Evolutionary conservation across 371 early-diverging fungal genomes (phyloP), one percentile per base, ranked within the genome.

Genomic region (Saksenaea vasiformis): DNA sequence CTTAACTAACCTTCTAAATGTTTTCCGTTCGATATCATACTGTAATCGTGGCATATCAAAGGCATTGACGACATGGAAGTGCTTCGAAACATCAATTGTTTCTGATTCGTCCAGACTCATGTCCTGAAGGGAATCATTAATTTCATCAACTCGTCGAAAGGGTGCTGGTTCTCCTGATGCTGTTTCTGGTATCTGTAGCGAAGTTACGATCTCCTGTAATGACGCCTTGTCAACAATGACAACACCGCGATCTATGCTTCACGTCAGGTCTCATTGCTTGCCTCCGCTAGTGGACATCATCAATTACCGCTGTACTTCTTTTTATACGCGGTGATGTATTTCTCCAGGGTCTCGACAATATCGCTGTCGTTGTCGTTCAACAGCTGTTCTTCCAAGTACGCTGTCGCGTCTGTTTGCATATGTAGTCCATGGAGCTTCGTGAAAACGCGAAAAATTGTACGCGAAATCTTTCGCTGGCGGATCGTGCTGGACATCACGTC

Each of bases 11-110:
- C 70, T 72, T 3, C 76, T 65, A 75, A 95, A 95, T 14, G 73
- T 68, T 67, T 90, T 88, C 35, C 82, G 76, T 13, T 87, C 85
- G 2, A 84, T 71, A 57, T 87, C 84, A 76, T 89, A 95, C 15
- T 73, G 66, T 73, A 88, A 84, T 35, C 86, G 73, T 2, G 94
- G 94, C 65, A 93, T 70, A 41, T 82, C 71, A 67, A 91, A 93
- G 5, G 93, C 92, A 60, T 84, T 84, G 5, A 93, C 80, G 0
- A 94, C 90, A 54, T 87, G 80, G 43, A 95, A 82, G 62, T 89
- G 82, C 15, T 85, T 80, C 3, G 82, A 62, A 19, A 88, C 77
- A 59, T 88, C 85, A 9, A 82, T 71, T 31, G 71, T 65, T 27
- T 78, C 74, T 17, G 51, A 10, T 8, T 73, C 69, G 26, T 68